Base-by-base conservation (phyloP, 192 early-diverging fungal species). In the Gaertneriomyces sp. region DNA sequence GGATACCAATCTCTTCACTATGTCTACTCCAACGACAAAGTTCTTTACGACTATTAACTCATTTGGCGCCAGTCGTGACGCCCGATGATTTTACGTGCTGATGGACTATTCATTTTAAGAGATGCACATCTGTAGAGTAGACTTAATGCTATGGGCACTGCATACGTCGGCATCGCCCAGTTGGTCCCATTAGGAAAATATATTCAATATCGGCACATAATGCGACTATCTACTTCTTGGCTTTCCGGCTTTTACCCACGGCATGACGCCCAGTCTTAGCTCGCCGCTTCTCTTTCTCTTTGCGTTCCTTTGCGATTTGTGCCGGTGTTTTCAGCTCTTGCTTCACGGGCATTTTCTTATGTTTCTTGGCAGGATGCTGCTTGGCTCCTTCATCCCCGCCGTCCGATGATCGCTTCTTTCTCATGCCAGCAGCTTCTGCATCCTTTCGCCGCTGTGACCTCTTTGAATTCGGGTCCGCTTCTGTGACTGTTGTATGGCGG, bases 261-360 rank as follows among this genome's bases (percentile, higher is more conserved):
- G 46, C 68, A 69, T 83, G 85, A 7, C 88, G 77, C 12, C 84
- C 89, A 3, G 83, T 89, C 76, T 94, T 94, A 44, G 81, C 92
- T 43, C 82, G 65, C 45, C 92, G 61, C 74, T 89, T 84, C 65
- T 93, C 91, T 74, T 87, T 87, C 46, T 61, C 57, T 65, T 70
- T 69, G 60, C 91, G 70, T 25, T 83, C 84, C 76, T 93, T 95
- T 61, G 84, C 84, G 61, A 98, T 93, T 74, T 92, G 84, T 44
- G 81, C 81, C 17, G 81, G 79, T n/a, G 79, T 78, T 76, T 88
- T 91, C 62, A 98, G 84, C 73, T 98, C 95, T 42, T 77, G 85
- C 60, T 79, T 82, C 6, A 70, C 79, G 14, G 74, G 69, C 43
- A 61, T 41, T 3, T 63, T 71, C 64, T 19, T 71, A 61, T 43